Evolutionary conservation across 1,284 basidiomycete species (phyloP).

Genomic region (Hypsizygus ulmarius): DNA sequence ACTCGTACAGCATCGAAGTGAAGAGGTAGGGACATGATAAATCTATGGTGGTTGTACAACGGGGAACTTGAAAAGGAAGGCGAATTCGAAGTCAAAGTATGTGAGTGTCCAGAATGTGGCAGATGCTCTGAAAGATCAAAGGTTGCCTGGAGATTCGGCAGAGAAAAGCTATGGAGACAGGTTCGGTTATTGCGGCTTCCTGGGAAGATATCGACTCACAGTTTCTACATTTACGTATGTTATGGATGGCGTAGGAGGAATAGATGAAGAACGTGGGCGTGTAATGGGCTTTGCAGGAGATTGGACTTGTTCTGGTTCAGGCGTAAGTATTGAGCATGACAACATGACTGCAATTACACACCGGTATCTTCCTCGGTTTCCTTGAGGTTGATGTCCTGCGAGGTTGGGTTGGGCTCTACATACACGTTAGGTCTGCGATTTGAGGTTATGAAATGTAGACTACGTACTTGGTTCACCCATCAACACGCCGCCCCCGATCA

Average conservation of each 20-base stretch:
- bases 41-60: background rate
- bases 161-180: constrained; percentile 34
- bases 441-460: background rate
- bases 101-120: background rate
- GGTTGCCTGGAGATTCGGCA: constrained; percentile 39
- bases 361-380: constrained; percentile 1
- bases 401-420: constrained; percentile 3
- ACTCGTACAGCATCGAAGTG: background rate
- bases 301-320: constrained; percentile 1
- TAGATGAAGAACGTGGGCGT: constrained; percentile 39
- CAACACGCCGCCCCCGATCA: constrained; percentile 51
- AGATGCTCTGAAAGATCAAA: constrained; percentile 19
- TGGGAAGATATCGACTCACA: constrained; percentile 22
- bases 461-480: constrained; percentile 31
- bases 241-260: constrained; percentile 37
- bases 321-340: constrained; percentile 1
- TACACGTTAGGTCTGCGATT: background rate
- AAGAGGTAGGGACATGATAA: background rate
- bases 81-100: background rate
- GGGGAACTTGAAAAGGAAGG: constrained; percentile 15
- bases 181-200: background rate
- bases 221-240: constrained; percentile 32
- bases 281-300: constrained; percentile 18
- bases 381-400: background rate
- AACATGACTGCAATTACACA: background rate